phyloP scores from a whole-genome alignment of 2,329 filamentous ascomycete species.

The Fusarium nanum region DNA sequence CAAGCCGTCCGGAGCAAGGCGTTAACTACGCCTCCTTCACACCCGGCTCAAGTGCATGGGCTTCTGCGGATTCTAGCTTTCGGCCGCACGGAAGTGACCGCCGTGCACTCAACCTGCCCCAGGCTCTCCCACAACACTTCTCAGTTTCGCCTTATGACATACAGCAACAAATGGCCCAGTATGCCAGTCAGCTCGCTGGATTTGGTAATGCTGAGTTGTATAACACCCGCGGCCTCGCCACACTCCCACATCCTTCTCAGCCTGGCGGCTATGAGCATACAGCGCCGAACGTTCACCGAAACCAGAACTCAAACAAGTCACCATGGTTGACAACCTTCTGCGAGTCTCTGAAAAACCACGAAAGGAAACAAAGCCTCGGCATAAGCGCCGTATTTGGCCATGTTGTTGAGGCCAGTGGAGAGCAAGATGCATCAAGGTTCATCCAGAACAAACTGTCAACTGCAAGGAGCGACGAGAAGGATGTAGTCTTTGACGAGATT shows the following conservation, averaged over 20 bases:
- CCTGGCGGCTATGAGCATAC: slow-evolving; percentile 48
- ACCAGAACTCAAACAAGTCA: slow-evolving; percentile 60
- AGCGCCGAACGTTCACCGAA: slow-evolving; percentile 56
- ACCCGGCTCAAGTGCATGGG: slow-evolving; percentile 55
- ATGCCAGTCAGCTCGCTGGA: slow-evolving; percentile 52
- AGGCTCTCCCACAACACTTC: slow-evolving; percentile 26
- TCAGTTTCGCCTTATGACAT: not conserved
- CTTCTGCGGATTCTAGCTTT: slow-evolving; percentile 49
- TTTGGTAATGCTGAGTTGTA: slow-evolving; percentile 39
- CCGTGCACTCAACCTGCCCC: slow-evolving; percentile 48
- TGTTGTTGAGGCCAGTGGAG: slow-evolving; percentile 93
- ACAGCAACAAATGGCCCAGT: slow-evolving; percentile 2
- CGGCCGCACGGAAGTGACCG: slow-evolving; percentile 55
- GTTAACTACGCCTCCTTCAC: slow-evolving; percentile 45
- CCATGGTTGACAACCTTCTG: not conserved
- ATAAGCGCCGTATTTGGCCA: slow-evolving; percentile 87
- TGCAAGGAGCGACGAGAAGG: slow-evolving; percentile 96
- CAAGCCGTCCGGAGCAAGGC: slow-evolving; percentile 49
- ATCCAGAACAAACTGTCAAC: slow-evolving; percentile 93
- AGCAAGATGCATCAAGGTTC: slow-evolving; percentile 94
- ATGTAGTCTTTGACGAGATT: slow-evolving; percentile 89
- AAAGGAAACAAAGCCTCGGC: slow-evolving; percentile 76
- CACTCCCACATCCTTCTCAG: slow-evolving; percentile 34
- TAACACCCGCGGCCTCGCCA: slow-evolving; percentile 52
- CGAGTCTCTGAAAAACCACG: not conserved